Evolutionary conservation across 495 filamentous ascomycete species (phyloP).

Genomic region (Penicillium lagena): DNA sequence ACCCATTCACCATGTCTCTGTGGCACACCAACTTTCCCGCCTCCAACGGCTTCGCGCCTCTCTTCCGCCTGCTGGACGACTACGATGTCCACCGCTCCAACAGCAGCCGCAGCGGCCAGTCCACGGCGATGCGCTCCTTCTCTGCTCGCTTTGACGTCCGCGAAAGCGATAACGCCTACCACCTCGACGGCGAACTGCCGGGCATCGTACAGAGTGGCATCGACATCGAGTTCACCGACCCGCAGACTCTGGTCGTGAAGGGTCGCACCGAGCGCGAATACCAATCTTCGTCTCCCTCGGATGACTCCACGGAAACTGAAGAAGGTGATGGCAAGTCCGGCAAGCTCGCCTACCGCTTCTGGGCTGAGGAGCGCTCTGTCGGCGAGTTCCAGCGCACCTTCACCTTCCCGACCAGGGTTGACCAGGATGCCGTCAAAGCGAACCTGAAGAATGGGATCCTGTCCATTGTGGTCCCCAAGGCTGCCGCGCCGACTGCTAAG

Average conservation of each 20-base stretch:
- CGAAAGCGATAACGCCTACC: constrained; percentile 64
- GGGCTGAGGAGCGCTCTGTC: constrained; percentile 75
- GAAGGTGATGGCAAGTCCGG: constrained; percentile 9
- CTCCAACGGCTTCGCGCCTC: constrained; percentile 30
- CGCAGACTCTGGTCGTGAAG: constrained; percentile 67
- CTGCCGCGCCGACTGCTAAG: constrained; percentile 40
- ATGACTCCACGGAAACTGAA: constrained; percentile 19
- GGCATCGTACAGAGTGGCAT: constrained; percentile 76
- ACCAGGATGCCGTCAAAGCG: constrained; percentile 75
- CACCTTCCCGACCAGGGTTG: constrained; percentile 68
- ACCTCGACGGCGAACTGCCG: constrained; percentile 85
- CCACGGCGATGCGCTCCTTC: constrained; percentile 42
- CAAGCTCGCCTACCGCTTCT: constrained; percentile 52
- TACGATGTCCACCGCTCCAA: constrained; percentile 35
- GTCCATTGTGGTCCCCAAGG: constrained; percentile 75
- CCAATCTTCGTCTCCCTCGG: constrained; percentile 42
- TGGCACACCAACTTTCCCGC: constrained; percentile 26
- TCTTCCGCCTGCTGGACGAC: constrained; percentile 43
- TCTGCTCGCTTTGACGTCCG: constrained; percentile 76
- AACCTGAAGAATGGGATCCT: constrained; percentile 74
- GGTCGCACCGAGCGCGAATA: constrained; percentile 52
- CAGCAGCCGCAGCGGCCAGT: constrained; percentile 3
- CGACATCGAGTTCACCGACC: constrained; percentile 79
- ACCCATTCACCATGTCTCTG: constrained; percentile 29
- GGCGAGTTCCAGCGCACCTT: constrained; percentile 82